Conservation (phyloP, 345 rosid genomes). For the Adansonia digitata region DNA sequence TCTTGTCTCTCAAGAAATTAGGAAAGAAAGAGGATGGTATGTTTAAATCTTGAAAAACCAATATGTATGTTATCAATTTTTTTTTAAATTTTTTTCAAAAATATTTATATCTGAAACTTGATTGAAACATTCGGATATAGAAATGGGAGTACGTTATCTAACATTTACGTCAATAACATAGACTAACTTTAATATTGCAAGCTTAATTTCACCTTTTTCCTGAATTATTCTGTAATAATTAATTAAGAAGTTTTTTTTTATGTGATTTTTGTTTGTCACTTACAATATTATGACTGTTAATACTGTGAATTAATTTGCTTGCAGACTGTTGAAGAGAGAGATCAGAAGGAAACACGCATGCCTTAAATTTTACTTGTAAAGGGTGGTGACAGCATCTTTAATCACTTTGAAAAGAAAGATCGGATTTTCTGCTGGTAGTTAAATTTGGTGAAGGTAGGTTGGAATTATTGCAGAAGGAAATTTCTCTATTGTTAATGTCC, state of each 20-base stretch:
- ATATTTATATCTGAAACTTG: background rate
- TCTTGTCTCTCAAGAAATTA: constrained; percentile 29
- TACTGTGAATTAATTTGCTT: background rate
- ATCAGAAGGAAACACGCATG: background rate
- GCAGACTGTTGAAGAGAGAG: background rate
- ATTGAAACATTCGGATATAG: background rate
- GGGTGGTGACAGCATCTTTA: background rate
- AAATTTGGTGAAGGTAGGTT: background rate
- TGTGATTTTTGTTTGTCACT: background rate
- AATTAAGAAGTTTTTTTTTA: background rate
- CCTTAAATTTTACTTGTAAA: background rate
- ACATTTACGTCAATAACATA: background rate
- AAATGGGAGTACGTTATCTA: too few species aligned
- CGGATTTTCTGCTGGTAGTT: background rate
- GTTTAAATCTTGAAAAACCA: background rate
- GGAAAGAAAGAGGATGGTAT: constrained; percentile 46
- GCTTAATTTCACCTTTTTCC: background rate
- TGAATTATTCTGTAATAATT: background rate
- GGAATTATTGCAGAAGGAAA: background rate
- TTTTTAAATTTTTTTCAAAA: background rate
- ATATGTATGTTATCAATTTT: background rate
- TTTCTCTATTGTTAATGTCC: background rate
- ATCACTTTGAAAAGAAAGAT: background rate
- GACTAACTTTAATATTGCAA: background rate
- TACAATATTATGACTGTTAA: background rate